A percentile compares a stretch with the other conserved stretches of the same genome.
Conservation (phyloP, 352 stramenopile genomes). For the Aphanomyces euteiches region DNA sequence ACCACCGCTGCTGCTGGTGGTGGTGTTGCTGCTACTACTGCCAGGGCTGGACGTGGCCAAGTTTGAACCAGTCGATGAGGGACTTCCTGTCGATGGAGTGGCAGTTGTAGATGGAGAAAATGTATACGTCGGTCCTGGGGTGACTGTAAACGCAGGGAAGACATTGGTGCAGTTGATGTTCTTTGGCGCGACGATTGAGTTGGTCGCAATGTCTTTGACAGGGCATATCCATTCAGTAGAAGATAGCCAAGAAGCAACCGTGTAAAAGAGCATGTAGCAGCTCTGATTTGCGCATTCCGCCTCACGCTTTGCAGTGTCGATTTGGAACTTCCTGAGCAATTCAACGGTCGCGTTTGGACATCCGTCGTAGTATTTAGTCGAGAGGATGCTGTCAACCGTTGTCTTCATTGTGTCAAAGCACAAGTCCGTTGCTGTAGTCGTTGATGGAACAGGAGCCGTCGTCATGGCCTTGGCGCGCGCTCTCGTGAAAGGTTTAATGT, state of each 20-base stretch:
- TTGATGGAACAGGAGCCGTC: too few species aligned
- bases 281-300: not conserved
- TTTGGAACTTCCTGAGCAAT: slow-evolving; percentile 5
- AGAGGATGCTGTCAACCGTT: too few species aligned
- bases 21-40: not conserved
- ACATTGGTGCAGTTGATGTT: slow-evolving; percentile 15
- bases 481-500: too few species aligned
- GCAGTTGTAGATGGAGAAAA: not conserved
- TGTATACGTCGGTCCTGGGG: too few species aligned
- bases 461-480: too few species aligned
- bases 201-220: slow-evolving; percentile 12
- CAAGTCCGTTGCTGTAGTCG: too few species aligned
- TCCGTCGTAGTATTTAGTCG: not conserved
- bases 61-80: too few species aligned
- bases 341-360: not conserved
- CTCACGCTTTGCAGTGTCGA: not conserved
- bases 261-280: not conserved
- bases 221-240: not conserved
- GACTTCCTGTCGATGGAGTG: not conserved
- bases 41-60: too few species aligned
- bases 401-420: too few species aligned
- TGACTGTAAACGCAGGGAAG: not conserved
- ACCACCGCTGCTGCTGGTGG: too few species aligned
- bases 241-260: not conserved
- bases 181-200: not conserved